Evolutionary conservation across 768 basidiomycete genomes (phyloP), one percentile per base, ranked within the genome.

Genomic region (Russula sp.): DNA sequence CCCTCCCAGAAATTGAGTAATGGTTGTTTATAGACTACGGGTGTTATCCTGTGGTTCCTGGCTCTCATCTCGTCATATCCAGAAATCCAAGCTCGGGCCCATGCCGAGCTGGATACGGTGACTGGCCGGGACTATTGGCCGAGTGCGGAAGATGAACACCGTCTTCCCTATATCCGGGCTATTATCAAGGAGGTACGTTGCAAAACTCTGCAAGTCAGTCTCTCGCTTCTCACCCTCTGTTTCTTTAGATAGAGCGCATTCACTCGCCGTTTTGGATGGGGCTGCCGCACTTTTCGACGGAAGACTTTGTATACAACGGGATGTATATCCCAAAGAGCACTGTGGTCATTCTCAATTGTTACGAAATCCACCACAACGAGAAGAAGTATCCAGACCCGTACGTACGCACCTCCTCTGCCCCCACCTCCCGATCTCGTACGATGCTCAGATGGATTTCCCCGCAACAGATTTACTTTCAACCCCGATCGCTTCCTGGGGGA

Each of bases 401-500:
- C 57, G 70, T 1, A 54, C 20, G 5, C 10, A 8, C 10, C n/a
- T n/a, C n/a, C n/a, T n/a, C 29, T 18, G 60, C 68, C 72, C 48
- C 29, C 14, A 3, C 25, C 18, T 36, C n/a, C n/a, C n/a, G 32
- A 14, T 52, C 18, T 4, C 25, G 47, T 11, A 16, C 51, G 25
- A 36, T 48, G 38, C 34, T 20, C 25, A 39, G 32, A 10, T 18
- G 54, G 38, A 8, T 11, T 52, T 45, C 13, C 16, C 13, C 18
- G 50, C 51, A n/a, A 46, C 45, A 71, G 69, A 8, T 69, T 63
- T 56, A 46, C 65, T 0, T 73, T 72, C 67, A 71, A 78, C 71
- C 79, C 80, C n/a, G 77, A 81, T 11, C 73, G 80, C 2, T 81
- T 76, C 67, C 60, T 80, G 38, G 68, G 71, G 22, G 78, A 81